Evolutionary conservation across 371 early-diverging fungal species (phyloP).

Genomic region (Mortierella sp.): DNA sequence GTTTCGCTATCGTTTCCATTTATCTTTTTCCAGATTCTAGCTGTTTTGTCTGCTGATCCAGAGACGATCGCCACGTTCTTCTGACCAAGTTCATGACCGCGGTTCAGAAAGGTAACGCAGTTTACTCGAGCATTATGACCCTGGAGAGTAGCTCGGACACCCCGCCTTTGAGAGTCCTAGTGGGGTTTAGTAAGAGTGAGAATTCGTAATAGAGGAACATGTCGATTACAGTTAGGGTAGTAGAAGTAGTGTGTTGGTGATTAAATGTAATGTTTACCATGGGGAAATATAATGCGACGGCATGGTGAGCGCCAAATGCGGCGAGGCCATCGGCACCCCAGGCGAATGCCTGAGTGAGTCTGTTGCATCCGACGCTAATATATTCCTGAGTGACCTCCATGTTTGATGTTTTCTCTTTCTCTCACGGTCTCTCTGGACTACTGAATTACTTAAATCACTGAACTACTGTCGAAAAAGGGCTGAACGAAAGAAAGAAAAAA

Average conservation of each 20-base stretch:
- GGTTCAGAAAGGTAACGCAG: constrained; percentile 79
- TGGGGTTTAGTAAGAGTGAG: not conserved
- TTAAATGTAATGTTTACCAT: constrained; percentile 59
- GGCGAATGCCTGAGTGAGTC: constrained; percentile 75
- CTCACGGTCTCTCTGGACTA: not conserved
- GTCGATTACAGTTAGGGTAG: not conserved
- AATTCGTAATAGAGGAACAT: not conserved
- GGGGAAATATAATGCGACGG: constrained; percentile 83
- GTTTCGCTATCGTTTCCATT: constrained; percentile 28
- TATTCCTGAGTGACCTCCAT: constrained; percentile 66
- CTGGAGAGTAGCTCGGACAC: constrained; percentile 75
- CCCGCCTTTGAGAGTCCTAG: constrained; percentile 65
- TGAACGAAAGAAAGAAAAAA: too few relatives aligned
- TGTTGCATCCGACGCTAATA: constrained; percentile 79
- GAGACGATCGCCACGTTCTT: constrained; percentile 78
- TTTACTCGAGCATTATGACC: constrained; percentile 89
- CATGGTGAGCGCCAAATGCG: constrained; percentile 81
- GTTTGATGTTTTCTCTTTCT: not conserved
- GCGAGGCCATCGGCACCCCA: constrained; percentile 76
- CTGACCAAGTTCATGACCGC: constrained; percentile 66
- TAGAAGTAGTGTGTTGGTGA: not conserved
- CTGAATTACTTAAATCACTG: too few relatives aligned
- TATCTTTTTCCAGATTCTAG: constrained; percentile 78
- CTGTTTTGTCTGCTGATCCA: constrained; percentile 87
- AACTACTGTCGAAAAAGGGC: too few relatives aligned